Evolutionary conservation across 805 yeast genomes (phyloP), one percentile per base, ranked within the genome.

Genomic region (Sungouiella blattae): DNA sequence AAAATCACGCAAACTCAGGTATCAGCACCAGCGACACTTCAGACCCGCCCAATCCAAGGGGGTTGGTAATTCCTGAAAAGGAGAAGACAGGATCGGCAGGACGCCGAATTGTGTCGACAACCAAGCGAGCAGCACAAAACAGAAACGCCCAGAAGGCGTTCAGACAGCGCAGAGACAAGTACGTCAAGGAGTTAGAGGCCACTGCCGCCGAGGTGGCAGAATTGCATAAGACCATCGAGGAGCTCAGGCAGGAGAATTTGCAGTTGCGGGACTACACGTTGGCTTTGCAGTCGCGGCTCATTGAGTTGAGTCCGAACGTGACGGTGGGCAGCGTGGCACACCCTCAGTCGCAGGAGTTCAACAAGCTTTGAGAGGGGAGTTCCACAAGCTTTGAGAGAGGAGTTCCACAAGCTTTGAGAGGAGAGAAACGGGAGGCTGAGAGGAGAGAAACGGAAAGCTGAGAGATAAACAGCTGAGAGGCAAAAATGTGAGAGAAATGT

Each of bases 61-160:
- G 6, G 22, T 20, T 9, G 22, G 8, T 9, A 7, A 24, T 24
- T 6, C 26, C 9, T 7, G 26, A 24, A 11, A 20, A 20, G 22
- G 22, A 20, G 22, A 20, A 20, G 9, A 6, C 22, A 20, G n/a
- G n/a, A n/a, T 6, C 9, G 6, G 22, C 22, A 20, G 22, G 22
- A 2, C 26, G 32, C 4, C 28, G 32, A 5, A 8, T n/a, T 2
- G 62, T 82, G 28, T 71, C 80, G 15, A 73, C 71, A 37, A 77
- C 93, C 26, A 87, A 86, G 58, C 77, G 97, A 44, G 96, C 96
- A 1, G 88, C 83, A 6, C 97, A 89, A 62, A 89, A 89, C 66
- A 71, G 97, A 53, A 80, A 78, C 41, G 96, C 97, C 4, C 97
- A 89, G 63, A 77, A 86, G 47, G 95, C 96, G 6, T 89, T 88